Percentiles rank a stretch among this genome's conserved stretches.
These are phyloP conservation scores for Thielaviopsis euricoi DNA, from an alignment of 2,329 filamentous ascomycete genomes.

Conservation along the genomic window DNA sequence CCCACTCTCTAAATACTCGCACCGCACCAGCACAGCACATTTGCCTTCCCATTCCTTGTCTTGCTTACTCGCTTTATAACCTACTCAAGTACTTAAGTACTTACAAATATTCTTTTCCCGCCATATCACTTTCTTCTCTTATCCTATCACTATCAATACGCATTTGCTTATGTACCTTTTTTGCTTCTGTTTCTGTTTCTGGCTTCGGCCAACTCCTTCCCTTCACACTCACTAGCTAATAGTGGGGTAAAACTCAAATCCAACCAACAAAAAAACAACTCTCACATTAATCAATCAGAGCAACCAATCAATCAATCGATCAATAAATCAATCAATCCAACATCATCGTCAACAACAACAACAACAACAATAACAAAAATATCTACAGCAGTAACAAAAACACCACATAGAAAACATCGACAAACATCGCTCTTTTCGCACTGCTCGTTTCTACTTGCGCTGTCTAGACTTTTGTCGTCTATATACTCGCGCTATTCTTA, in stretches of 20 bases:
- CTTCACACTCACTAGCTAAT: conserved; percentile 1
- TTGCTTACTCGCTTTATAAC: no score
- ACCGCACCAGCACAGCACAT: no score
- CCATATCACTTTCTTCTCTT: no score
- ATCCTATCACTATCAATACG: not conserved
- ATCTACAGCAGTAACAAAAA: no score
- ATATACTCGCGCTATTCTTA: no score
- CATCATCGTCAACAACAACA: no score
- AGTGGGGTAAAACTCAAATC: conserved; percentile 7
- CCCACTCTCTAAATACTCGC: not conserved
- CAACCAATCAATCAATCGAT: conserved; percentile 1
- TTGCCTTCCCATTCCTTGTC: no score
- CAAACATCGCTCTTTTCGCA: not conserved
- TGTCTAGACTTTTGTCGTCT: not conserved
- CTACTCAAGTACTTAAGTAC: no score
- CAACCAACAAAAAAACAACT: not conserved
- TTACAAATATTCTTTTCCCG: no score
- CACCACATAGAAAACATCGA: not conserved
- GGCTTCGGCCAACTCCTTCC: not conserved
- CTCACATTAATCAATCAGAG: not conserved
- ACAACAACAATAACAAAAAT: not conserved
- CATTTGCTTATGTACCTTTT: not conserved
- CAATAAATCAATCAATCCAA: not conserved
- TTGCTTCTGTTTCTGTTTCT: not conserved
- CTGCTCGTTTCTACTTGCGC: not conserved